phyloP scores from a whole-genome alignment of 1,284 basidiomycete species.

The Pseudozyma tsukubaensis region DNA sequence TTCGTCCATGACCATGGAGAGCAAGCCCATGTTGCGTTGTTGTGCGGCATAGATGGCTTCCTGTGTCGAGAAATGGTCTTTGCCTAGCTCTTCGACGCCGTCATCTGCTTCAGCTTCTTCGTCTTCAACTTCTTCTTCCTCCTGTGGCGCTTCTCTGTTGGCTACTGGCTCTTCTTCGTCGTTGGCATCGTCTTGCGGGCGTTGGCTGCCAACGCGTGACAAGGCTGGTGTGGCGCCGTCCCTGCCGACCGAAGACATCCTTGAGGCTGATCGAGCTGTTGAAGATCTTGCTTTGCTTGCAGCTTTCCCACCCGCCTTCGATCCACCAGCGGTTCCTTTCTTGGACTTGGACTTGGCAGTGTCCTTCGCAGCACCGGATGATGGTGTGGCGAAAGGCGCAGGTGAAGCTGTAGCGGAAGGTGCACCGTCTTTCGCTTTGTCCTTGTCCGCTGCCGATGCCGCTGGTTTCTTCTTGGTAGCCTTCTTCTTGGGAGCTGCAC shows the following conservation, averaged over 20 bases:
- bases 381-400: constrained; percentile 33
- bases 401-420: constrained; percentile 29
- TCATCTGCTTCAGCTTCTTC: constrained; percentile 62
- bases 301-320: constrained; percentile 19
- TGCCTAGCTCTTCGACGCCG: constrained; percentile 61
- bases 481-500: constrained; percentile 47
- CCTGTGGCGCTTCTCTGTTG: constrained; percentile 4
- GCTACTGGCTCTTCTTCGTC: constrained; percentile 32
- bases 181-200: constrained; percentile 24
- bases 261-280: constrained; percentile 33
- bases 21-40: constrained; percentile 72
- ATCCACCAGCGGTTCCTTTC: constrained; percentile 16
- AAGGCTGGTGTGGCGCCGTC: constrained; percentile 30
- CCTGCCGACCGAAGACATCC: constrained; percentile 41
- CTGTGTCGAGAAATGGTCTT: constrained; percentile 56
- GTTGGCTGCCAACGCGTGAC: constrained; percentile 26
- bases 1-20: constrained; percentile 86
- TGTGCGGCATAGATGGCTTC: constrained; percentile 68
- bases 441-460: constrained; percentile 12
- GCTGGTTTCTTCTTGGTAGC: constrained; percentile 38
- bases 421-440: constrained; percentile 9
- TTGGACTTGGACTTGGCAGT: constrained; percentile 22
- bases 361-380: constrained; percentile 20
- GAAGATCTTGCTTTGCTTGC: constrained; percentile 29
- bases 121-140: constrained; percentile 55